These are phyloP conservation scores for Aristolochia californica DNA, from an alignment of 164 flowering plant species.

Conservation along the genomic window DNA sequence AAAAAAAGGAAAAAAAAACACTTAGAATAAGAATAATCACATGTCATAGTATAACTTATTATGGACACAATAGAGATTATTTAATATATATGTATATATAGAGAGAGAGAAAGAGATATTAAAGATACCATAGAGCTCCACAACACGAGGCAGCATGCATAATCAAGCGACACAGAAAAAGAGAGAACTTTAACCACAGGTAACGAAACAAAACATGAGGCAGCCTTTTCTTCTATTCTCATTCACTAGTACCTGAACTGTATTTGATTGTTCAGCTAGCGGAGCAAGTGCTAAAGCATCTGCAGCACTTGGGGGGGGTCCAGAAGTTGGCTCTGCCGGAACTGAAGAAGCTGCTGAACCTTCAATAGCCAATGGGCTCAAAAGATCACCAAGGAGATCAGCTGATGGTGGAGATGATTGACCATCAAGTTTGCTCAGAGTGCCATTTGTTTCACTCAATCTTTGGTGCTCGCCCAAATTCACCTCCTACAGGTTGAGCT, in stretches of 20 bases:
- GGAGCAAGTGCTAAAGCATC: slow-evolving; percentile 82
- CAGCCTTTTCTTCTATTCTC: background rate
- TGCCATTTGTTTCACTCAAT: slow-evolving; percentile 50
- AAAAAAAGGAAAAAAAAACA: no score
- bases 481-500: slow-evolving; percentile 34
- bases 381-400: slow-evolving; percentile 88
- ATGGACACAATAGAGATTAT: no score
- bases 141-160: no score
- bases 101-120: no score
- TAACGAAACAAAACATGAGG: background rate
- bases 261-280: slow-evolving; percentile 47
- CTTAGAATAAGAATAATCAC: no score
- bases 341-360: slow-evolving; percentile 51
- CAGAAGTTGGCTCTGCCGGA: slow-evolving; percentile 30
- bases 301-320: slow-evolving; percentile 27
- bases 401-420: slow-evolving; percentile 50
- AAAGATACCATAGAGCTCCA: no score
- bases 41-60: no score
- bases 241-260: slow-evolving; percentile 59
- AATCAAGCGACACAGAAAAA: no score
- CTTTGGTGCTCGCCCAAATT: slow-evolving; percentile 29
- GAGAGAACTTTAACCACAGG: no score
- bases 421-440: slow-evolving; percentile 45
- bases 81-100: no score
- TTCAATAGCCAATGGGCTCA: slow-evolving; percentile 88